A percentile compares a stretch with the other conserved stretches of the same genome.
Conservation (phyloP, 2,329 filamentous ascomycete genomes). For the Elsinoe perseae region DNA sequence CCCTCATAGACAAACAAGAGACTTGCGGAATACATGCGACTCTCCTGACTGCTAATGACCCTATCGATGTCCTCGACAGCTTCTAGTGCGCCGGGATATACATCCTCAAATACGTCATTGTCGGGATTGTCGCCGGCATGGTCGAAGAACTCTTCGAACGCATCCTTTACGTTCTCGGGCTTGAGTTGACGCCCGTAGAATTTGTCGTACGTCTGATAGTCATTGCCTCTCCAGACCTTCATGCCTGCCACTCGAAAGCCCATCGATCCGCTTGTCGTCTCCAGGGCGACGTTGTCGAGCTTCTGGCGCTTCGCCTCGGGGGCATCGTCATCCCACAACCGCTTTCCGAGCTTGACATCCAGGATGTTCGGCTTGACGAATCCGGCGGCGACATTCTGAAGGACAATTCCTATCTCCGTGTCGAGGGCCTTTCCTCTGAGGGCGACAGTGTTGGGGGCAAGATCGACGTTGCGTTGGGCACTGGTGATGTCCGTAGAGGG, state of each 20-base stretch:
- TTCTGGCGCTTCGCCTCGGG: slow-evolving; percentile 50
- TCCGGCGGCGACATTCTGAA: slow-evolving; percentile 75
- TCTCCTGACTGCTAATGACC: slow-evolving; percentile 54
- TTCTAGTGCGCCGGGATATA: slow-evolving; percentile 30
- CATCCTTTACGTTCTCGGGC: slow-evolving; percentile 48
- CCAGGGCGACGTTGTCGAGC: slow-evolving; percentile 51
- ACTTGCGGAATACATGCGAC: slow-evolving; percentile 60
- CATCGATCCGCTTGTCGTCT: slow-evolving; percentile 52
- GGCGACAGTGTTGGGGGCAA: not conserved
- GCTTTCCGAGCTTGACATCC: slow-evolving; percentile 81
- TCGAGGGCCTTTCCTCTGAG: slow-evolving; percentile 57
- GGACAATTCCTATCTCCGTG: slow-evolving; percentile 71
- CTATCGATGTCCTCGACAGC: slow-evolving; percentile 48
- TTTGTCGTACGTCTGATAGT: slow-evolving; percentile 57
- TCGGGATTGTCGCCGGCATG: slow-evolving; percentile 32
- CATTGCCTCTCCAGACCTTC: slow-evolving; percentile 47
- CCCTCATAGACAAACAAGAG: slow-evolving; percentile 61
- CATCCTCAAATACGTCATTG: slow-evolving; percentile 38
- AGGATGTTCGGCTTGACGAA: slow-evolving; percentile 83
- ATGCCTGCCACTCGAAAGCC: slow-evolving; percentile 60
- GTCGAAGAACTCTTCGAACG: slow-evolving; percentile 51
- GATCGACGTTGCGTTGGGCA: slow-evolving; percentile 15
- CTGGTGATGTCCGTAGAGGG: slow-evolving; percentile 9
- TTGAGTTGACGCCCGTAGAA: slow-evolving; percentile 56
- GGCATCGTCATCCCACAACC: slow-evolving; percentile 73